Conservation (phyloP, 2,329 filamentous ascomycete genomes). For the Epichloe baconii region DNA sequence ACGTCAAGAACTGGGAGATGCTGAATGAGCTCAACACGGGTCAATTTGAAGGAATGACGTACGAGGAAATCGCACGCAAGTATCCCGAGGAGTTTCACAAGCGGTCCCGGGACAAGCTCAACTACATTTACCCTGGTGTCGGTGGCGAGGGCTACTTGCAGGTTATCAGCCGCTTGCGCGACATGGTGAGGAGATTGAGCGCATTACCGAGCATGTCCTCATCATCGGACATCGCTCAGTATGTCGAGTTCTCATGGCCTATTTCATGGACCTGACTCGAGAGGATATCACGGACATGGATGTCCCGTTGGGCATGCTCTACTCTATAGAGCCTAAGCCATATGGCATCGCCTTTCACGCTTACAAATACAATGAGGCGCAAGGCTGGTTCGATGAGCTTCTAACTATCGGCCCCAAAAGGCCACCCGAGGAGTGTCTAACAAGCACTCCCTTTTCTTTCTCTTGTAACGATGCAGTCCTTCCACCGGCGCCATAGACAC, state of each 20-base stretch:
- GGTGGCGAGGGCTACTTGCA: slow-evolving; percentile 95
- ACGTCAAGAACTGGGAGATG: slow-evolving; percentile 96
- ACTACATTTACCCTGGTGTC: slow-evolving; percentile 91
- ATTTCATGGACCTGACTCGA: slow-evolving; percentile 85
- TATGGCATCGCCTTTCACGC: slow-evolving; percentile 97
- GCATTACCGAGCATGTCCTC: slow-evolving; percentile 89
- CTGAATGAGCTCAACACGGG: slow-evolving; percentile 93
- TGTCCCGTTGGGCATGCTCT: slow-evolving; percentile 84
- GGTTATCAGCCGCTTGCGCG: slow-evolving; percentile 86
- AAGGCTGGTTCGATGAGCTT: slow-evolving; percentile 71
- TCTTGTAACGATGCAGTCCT: background rate
- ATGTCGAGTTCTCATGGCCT: slow-evolving; percentile 83
- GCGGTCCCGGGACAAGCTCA: slow-evolving; percentile 75
- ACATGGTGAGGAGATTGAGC: slow-evolving; percentile 96
- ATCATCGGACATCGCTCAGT: slow-evolving; percentile 89
- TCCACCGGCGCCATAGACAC: background rate
- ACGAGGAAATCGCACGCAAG: slow-evolving; percentile 71
- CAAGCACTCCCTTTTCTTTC: background rate
- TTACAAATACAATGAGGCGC: slow-evolving; percentile 72
- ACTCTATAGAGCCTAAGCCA: slow-evolving; percentile 91
- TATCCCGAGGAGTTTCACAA: slow-evolving; percentile 71
- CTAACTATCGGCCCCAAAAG: slow-evolving; percentile 65
- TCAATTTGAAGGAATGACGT: slow-evolving; percentile 87
- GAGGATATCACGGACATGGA: slow-evolving; percentile 91
- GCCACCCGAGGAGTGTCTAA: slow-evolving; percentile 16